phyloP scores from a whole-genome alignment of 2,329 filamentous ascomycete species.

The Allantophomopsis lycopodina region DNA sequence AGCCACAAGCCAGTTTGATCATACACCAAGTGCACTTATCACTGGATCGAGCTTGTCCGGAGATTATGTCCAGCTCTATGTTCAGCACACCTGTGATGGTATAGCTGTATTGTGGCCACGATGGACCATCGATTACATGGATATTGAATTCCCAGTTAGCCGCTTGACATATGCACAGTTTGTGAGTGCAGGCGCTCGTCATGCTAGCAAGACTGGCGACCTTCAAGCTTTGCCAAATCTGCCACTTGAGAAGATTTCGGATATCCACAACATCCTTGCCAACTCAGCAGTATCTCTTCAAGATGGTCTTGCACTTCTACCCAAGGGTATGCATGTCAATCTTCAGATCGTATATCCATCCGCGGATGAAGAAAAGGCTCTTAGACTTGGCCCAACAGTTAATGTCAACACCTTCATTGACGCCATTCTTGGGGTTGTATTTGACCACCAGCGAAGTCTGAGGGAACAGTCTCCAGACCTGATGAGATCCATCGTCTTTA shows the following conservation, averaged over 20 bases:
- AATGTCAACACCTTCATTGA: slow-evolving; percentile 86
- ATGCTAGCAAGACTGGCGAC: slow-evolving; percentile 18
- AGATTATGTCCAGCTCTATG: slow-evolving; percentile 85
- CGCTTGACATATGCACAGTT: slow-evolving; percentile 68
- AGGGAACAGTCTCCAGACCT: slow-evolving; percentile 53
- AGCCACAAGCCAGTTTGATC: slow-evolving; percentile 83
- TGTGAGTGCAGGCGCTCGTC: slow-evolving; percentile 23
- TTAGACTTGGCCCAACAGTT: slow-evolving; percentile 58
- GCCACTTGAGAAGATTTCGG: slow-evolving; percentile 39
- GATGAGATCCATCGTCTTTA: slow-evolving; percentile 83
- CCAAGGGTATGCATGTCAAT: slow-evolving; percentile 73
- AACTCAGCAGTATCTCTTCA: slow-evolving; percentile 67
- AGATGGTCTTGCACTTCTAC: slow-evolving; percentile 63
- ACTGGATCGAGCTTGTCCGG: slow-evolving; percentile 91
- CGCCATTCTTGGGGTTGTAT: slow-evolving; percentile 69
- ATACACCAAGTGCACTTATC: slow-evolving; percentile 73
- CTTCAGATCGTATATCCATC: slow-evolving; percentile 86
- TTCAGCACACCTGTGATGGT: slow-evolving; percentile 82
- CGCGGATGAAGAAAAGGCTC: slow-evolving; percentile 51
- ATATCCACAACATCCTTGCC: slow-evolving; percentile 59
- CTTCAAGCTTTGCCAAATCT: slow-evolving; percentile 29
- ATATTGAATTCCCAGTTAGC: slow-evolving; percentile 70
- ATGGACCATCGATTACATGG: slow-evolving; percentile 66
- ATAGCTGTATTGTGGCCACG: slow-evolving; percentile 77
- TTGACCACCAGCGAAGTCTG: slow-evolving; percentile 71